phyloP scores from a whole-genome alignment of 1,139 yeast species.

The Pichia terricola region DNA sequence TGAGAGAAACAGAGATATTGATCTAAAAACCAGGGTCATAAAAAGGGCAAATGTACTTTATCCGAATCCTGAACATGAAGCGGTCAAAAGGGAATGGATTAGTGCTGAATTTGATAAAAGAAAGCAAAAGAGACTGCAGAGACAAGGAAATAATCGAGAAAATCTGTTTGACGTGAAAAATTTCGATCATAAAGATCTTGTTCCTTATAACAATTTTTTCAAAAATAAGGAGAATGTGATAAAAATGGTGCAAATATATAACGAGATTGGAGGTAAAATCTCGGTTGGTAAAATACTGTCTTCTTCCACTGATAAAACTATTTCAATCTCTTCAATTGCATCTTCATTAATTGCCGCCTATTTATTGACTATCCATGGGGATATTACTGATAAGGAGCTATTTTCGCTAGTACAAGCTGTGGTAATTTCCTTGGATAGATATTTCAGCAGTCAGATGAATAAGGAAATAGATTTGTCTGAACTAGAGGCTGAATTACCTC shows the following conservation, averaged over 20 bases:
- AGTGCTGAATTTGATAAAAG: conserved; percentile 63
- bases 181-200: conserved; percentile 7
- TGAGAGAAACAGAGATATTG: conserved; percentile 80
- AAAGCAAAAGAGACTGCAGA: conserved; percentile 45
- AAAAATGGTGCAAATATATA: conserved; percentile 11
- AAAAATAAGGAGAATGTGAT: conserved; percentile 7
- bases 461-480: neutral
- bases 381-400: conserved; percentile 3
- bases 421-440: conserved; percentile 17
- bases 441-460: conserved; percentile 3
- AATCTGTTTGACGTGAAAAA: conserved; percentile 10
- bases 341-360: conserved; percentile 32
- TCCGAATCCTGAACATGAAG: conserved; percentile 49
- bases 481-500: neutral
- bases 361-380: conserved; percentile 6
- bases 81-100: conserved; percentile 62
- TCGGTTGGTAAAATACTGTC: conserved; percentile 7
- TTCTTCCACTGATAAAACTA: conserved; percentile 15
- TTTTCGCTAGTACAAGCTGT: conserved; percentile 16
- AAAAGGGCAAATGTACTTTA: conserved; percentile 61
- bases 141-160: conserved; percentile 26
- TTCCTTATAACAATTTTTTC: conserved; percentile 12
- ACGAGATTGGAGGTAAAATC: conserved; percentile 17
- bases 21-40: conserved; percentile 65
- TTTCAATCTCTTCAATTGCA: conserved; percentile 34